Conservation (phyloP, 306 rosid species). For the Spatholobus suberectus region DNA sequence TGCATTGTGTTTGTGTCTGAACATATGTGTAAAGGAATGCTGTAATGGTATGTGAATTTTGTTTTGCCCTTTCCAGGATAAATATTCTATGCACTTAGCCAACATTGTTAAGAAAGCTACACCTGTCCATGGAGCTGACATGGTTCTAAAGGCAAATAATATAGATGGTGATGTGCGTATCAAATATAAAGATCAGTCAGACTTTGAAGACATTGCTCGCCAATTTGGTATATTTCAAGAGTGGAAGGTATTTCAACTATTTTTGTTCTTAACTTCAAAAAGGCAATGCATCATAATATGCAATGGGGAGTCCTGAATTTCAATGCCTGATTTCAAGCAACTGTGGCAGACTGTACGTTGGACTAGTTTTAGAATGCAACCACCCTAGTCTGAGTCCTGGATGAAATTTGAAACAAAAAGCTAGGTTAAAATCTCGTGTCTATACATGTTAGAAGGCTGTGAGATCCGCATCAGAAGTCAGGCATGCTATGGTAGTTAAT, state of each 20-base stretch:
- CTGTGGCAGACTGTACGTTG: background rate
- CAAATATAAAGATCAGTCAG: constrained; percentile 65
- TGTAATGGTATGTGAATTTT: constrained; percentile 35
- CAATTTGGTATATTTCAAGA: constrained; percentile 93
- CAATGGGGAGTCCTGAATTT: background rate
- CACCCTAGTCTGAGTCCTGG: background rate
- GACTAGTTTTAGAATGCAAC: constrained; percentile 22
- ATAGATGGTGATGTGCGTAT: constrained; percentile 77
- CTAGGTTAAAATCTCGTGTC: constrained; percentile 4
- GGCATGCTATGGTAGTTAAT: constrained; percentile 30
- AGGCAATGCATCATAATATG: background rate
- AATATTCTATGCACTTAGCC: constrained; percentile 66
- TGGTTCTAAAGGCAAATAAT: constrained; percentile 75
- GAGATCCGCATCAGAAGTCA: constrained; percentile 6
- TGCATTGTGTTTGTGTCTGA: constrained; percentile 22
- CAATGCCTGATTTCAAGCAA: constrained; percentile 9
- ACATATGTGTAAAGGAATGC: constrained; percentile 3
- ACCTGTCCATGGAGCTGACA: constrained; percentile 69
- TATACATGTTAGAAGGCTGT: background rate
- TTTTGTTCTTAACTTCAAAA: constrained; percentile 27
- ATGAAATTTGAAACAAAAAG: constrained; percentile 24
- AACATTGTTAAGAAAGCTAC: constrained; percentile 69
- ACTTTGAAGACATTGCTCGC: constrained; percentile 75
- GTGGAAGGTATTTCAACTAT: constrained; percentile 79
- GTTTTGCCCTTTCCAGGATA: constrained; percentile 61